phyloP scores from a whole-genome alignment of 345 rosid genomes.

The Carallia pectinifolia region DNA sequence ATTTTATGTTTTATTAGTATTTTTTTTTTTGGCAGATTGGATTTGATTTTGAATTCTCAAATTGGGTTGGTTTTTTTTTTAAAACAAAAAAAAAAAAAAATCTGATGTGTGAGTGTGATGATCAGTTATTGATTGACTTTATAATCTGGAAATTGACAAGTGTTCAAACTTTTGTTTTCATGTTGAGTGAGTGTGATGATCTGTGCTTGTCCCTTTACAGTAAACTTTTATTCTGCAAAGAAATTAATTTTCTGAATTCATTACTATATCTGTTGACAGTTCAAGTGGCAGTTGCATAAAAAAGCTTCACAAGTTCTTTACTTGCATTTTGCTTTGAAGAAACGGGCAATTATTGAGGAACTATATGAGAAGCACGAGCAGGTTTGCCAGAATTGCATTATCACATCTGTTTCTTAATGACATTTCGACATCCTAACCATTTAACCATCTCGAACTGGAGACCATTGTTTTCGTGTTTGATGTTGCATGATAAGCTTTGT shows the following conservation, averaged over 20 bases:
- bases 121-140: no score
- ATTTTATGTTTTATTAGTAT: no score
- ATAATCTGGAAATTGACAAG: no score
- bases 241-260: neutral
- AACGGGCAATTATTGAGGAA: conserved; percentile 70
- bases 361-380: conserved; percentile 88
- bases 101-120: no score
- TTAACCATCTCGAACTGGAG: neutral
- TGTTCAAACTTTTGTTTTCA: no score
- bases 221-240: neutral
- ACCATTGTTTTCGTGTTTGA: neutral
- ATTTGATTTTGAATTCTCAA: no score
- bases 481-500: neutral
- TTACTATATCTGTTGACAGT: conserved; percentile 38
- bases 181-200: no score
- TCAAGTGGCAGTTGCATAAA: conserved; percentile 77
- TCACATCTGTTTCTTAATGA: neutral
- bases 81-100: no score
- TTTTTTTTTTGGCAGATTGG: no score
- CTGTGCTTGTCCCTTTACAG: no score
- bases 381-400: conserved; percentile 30
- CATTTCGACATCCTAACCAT: neutral
- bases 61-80: no score
- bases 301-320: conserved; percentile 93
- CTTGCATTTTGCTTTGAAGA: conserved; percentile 82